Percentiles rank a stretch among this genome's conserved stretches.
These are phyloP conservation scores for Hyaloscypha finlandica DNA, from an alignment of 495 filamentous ascomycete genomes.

Conservation along the genomic window DNA sequence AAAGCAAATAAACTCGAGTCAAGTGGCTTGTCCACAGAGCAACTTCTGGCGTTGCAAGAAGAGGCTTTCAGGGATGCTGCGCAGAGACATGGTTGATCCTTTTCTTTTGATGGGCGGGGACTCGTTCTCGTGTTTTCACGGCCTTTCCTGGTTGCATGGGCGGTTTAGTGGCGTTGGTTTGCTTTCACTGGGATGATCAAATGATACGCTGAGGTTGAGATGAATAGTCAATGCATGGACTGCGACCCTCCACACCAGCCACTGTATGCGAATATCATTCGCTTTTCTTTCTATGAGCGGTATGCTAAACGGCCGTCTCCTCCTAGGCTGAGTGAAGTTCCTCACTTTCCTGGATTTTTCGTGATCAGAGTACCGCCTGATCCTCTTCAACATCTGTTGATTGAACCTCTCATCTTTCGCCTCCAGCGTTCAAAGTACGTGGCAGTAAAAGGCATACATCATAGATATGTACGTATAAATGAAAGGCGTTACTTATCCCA, in stretches of 20 bases:
- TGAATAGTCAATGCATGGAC: not conserved
- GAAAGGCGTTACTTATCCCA: too few species aligned
- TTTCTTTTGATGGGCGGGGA: not conserved
- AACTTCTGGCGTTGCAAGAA: conserved; percentile 85
- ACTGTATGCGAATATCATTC: not conserved
- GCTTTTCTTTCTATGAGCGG: not conserved
- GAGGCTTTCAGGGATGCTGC: conserved; percentile 83
- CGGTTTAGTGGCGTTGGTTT: conserved; percentile 10
- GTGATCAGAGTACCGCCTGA: too few species aligned
- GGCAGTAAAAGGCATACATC: too few species aligned
- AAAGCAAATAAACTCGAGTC: conserved; percentile 95
- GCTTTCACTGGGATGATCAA: not conserved
- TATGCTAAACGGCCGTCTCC: too few species aligned
- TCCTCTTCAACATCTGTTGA: too few species aligned
- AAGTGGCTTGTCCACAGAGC: conserved; percentile 85
- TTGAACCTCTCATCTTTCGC: too few species aligned
- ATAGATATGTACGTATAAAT: too few species aligned
- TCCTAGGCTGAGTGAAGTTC: too few species aligned
- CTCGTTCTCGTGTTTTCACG: not conserved
- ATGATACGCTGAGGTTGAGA: not conserved
- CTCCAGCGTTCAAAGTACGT: too few species aligned
- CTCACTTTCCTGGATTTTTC: too few species aligned
- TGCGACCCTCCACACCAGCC: not conserved
- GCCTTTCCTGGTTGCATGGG: conserved; percentile 7
- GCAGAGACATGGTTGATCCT: conserved; percentile 41